Evolutionary conservation across 2,329 filamentous ascomycete species (phyloP).

Genomic region (Zalaria obscura): DNA sequence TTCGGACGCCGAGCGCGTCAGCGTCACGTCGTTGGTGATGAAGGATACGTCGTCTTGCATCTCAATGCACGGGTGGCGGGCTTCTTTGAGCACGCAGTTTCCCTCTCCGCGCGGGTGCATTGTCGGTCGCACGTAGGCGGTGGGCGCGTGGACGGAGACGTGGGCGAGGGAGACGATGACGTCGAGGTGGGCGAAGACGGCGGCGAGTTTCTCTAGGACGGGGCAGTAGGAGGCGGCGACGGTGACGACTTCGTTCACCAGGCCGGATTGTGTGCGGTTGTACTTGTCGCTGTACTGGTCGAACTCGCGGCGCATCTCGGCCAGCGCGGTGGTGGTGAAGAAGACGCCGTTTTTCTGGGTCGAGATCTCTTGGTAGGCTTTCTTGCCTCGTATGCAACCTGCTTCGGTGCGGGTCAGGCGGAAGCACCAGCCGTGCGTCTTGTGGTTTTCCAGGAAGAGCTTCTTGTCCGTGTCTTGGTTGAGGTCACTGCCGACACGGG

Average conservation of each 20-base stretch:
- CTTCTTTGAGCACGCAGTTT: conserved; percentile 79
- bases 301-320: conserved; percentile 72
- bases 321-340: conserved; percentile 78
- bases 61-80: conserved; percentile 93
- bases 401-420: conserved; percentile 82
- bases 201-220: conserved; percentile 77
- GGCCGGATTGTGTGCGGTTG: conserved; percentile 79
- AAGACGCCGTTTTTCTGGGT: conserved; percentile 99
- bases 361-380: conserved; percentile 81
- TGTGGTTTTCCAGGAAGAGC: conserved; percentile 92
- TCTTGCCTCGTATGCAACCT: conserved; percentile 83
- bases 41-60: conserved; percentile 98
- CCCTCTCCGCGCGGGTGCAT: conserved; percentile 82
- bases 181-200: conserved; percentile 81
- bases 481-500: conserved; percentile 62
- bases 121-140: conserved; percentile 77
- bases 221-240: conserved; percentile 93
- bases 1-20: conserved; percentile 64
- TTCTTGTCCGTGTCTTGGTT: conserved; percentile 95
- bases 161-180: conserved; percentile 92
- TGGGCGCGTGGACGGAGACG: conserved; percentile 82
- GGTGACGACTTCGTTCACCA: conserved; percentile 83
- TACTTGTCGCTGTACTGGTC: conserved; percentile 92
- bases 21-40: conserved; percentile 89
- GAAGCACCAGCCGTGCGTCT: conserved; percentile 93